Base-by-base conservation (phyloP, 805 yeast genomes). In the Cyberlindnera maclurae region DNA sequence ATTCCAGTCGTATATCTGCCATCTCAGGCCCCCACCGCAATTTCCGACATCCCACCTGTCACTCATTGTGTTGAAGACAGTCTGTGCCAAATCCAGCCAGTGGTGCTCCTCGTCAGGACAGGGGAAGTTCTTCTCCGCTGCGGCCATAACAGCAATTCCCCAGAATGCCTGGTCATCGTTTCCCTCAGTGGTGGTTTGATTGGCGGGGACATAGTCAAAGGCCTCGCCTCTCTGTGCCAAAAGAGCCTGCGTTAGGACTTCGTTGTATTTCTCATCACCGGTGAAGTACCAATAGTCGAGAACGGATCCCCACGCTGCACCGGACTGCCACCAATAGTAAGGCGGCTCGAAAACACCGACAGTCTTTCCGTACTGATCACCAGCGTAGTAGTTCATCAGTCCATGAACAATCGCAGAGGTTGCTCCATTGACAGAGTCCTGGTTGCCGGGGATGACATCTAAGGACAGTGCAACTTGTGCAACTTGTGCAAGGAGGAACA, bases 271-370 rank as follows among this genome's bases (percentile, higher is more conserved):
- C 46, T 71, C 73, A 58, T 89, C 82, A 29, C 80, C 73, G 58
- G 85, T 75, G 57, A 70, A 80, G 49, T 58, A 78, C 64, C 86
- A 71, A 60, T 83, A 82, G 58, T 88, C 96, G 32, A 90, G 55
- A 71, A 90, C 65, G 15, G 83, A 70, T 8, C 96, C 95, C 85
- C 88, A 87, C 2, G 90, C 96, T 44, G 89, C 95, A 49, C 97
- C 97, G 9, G 97, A 95, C 64, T 88, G 87, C 97, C 97, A 89
- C 98, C 97, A 90, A 70, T 90, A 90, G 69, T 90, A 89, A 0
- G 97, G 97, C 55, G 70, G 65, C 11, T 79, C 67, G 59, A 93
- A 89, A 88, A 83, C 79, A 31, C 97, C 98, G 20, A 84, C 67
- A 4, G 88, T 73, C 8, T 89, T 82, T 18, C 58, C 52, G 29